Percentiles rank a stretch among this genome's conserved stretches.
Evolutionary conservation across 1,139 yeast species (phyloP).

Genomic region (Candida sp.): DNA sequence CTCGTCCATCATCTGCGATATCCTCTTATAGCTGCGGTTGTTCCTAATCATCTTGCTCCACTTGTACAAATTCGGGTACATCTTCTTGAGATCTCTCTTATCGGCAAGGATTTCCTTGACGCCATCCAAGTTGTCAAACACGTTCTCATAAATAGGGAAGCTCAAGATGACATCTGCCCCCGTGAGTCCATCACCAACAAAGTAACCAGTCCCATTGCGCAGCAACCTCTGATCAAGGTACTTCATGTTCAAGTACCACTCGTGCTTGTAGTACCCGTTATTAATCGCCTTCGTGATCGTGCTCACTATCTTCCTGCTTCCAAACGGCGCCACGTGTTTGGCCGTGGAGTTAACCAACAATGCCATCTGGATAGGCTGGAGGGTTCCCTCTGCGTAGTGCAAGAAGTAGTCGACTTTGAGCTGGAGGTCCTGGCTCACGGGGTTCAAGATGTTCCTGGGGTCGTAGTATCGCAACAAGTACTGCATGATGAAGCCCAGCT

Average conservation of each 20-base stretch:
- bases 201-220: slow-evolving; percentile 47
- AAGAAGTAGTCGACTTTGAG: slow-evolving; percentile 17
- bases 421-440: slow-evolving; percentile 32
- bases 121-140: slow-evolving; percentile 42
- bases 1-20: too few species aligned
- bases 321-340: slow-evolving; percentile 48
- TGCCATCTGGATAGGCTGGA: slow-evolving; percentile 23
- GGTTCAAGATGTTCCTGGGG: slow-evolving; percentile 33
- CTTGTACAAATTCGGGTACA: too few species aligned
- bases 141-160: slow-evolving; percentile 25
- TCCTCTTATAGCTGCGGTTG: too few species aligned
- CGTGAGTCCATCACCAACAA: slow-evolving; percentile 58
- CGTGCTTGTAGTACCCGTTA: slow-evolving; percentile 34
- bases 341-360: slow-evolving; percentile 45
- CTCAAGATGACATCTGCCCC: slow-evolving; percentile 63
- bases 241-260: slow-evolving; percentile 30
- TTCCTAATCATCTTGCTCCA: too few species aligned
- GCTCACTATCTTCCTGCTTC: slow-evolving; percentile 43
- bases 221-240: slow-evolving; percentile 44
- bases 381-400: background rate
- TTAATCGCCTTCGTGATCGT: slow-evolving; percentile 47
- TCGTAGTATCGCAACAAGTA: slow-evolving; percentile 48
- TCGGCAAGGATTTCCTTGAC: slow-evolving; percentile 37
- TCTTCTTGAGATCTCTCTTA: slow-evolving; percentile 31
- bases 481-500: slow-evolving; percentile 53